These are phyloP conservation scores for Cystobasidiaceae sp. DNA, from an alignment of 1,284 basidiomycete genomes.

Conservation along the genomic window DNA sequence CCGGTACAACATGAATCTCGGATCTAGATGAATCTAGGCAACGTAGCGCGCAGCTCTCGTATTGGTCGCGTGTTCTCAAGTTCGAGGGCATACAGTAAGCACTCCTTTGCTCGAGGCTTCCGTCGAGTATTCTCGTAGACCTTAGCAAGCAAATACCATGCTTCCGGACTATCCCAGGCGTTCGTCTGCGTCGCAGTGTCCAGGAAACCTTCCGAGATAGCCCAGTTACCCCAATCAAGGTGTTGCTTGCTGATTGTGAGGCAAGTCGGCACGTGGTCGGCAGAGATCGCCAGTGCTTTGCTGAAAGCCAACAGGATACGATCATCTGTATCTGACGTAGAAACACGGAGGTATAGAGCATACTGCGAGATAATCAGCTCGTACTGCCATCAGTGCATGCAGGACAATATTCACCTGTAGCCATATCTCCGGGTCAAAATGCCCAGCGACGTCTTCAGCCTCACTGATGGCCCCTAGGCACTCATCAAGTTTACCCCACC, in stretches of 20 bases:
- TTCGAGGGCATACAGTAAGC: slow-evolving; percentile 64
- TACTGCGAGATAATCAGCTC: background rate
- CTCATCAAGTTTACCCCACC: slow-evolving; percentile 82
- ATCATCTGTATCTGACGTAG: slow-evolving; percentile 51
- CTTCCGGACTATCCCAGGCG: slow-evolving; percentile 85
- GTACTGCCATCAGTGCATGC: too few relatives aligned
- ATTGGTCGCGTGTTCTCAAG: slow-evolving; percentile 58
- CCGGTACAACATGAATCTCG: too few relatives aligned
- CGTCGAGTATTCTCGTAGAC: slow-evolving; percentile 58
- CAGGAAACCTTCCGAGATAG: slow-evolving; percentile 45
- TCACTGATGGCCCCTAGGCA: slow-evolving; percentile 87
- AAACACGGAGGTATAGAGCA: slow-evolving; percentile 54
- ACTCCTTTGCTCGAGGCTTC: slow-evolving; percentile 69
- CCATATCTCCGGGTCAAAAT: slow-evolving; percentile 78
- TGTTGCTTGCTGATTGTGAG: slow-evolving; percentile 71
- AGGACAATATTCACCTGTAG: too few relatives aligned
- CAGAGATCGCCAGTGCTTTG: slow-evolving; percentile 34
- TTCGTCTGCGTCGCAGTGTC: slow-evolving; percentile 49
- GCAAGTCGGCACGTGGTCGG: slow-evolving; percentile 68
- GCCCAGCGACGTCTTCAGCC: slow-evolving; percentile 81
- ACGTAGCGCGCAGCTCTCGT: slow-evolving; percentile 37
- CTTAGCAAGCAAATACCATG: slow-evolving; percentile 81
- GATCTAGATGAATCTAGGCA: slow-evolving; percentile 12
- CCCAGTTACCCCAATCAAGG: slow-evolving; percentile 54
- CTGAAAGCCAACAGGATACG: slow-evolving; percentile 12